Evolutionary conservation across 2,329 filamentous ascomycete genomes (phyloP).

Genomic region (Metarhizium robertsii): DNA sequence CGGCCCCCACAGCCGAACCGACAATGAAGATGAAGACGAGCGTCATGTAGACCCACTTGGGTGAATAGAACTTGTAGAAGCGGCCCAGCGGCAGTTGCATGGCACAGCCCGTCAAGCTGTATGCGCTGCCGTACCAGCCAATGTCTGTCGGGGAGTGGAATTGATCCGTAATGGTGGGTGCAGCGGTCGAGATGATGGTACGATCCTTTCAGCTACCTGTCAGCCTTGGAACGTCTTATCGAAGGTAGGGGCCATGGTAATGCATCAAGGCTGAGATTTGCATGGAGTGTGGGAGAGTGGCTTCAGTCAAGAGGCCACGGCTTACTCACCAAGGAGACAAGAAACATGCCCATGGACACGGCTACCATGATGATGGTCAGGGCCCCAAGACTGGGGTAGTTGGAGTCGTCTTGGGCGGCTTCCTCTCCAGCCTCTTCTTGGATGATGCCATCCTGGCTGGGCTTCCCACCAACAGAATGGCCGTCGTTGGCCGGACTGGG

Average conservation of each 20-base stretch:
- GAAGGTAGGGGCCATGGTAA: not conserved
- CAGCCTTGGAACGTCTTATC: not conserved
- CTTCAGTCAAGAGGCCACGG: not conserved
- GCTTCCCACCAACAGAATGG: too few species aligned
- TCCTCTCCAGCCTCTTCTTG: too few species aligned
- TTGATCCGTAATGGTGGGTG: conserved; percentile 22
- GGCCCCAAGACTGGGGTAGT: not conserved
- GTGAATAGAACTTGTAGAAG: conserved; percentile 19
- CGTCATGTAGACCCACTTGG: conserved; percentile 16
- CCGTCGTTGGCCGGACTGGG: too few species aligned
- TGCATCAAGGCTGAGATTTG: too few species aligned
- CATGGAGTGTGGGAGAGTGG: too few species aligned
- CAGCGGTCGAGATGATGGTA: conserved; percentile 27
- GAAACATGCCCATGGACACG: conserved; percentile 6
- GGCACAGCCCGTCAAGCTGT: conserved; percentile 16
- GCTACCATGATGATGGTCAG: conserved; percentile 1
- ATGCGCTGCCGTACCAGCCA: conserved; percentile 25
- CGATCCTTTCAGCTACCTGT: conserved; percentile 15
- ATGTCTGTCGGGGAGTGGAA: conserved; percentile 32
- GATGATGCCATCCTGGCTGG: too few species aligned
- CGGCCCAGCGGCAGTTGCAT: conserved; percentile 17
- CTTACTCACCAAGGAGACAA: conserved; percentile 7
- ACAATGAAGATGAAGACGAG: conserved; percentile 15
- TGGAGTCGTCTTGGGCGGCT: too few species aligned
- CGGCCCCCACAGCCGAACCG: conserved; percentile 15